These are phyloP conservation scores for Aristolochia californica DNA, from an alignment of 164 flowering plant species.

Conservation along the genomic window DNA sequence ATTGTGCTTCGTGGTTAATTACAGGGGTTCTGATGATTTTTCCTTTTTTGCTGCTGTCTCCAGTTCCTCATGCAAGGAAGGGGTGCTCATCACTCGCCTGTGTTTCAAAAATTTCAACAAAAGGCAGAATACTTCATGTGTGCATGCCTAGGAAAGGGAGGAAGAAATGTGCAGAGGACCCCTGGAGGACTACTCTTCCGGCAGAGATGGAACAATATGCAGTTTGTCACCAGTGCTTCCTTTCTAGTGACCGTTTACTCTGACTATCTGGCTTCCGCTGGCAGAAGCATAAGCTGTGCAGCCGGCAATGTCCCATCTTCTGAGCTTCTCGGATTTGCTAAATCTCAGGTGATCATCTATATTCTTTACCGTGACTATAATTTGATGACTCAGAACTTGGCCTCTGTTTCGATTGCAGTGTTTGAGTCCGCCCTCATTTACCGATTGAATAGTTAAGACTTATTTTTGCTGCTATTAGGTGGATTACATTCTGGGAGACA, in stretches of 20 bases:
- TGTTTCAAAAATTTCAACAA: constrained; percentile 50
- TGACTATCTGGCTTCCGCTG: constrained; percentile 58
- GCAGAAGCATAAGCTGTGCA: constrained; percentile 40
- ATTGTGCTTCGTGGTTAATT: not conserved
- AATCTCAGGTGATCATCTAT: constrained; percentile 52
- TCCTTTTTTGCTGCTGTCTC: constrained; percentile 1
- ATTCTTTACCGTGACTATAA: not conserved
- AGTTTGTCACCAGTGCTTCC: constrained; percentile 81
- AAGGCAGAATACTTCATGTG: constrained; percentile 89
- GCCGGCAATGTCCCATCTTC: constrained; percentile 40
- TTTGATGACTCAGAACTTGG: not conserved
- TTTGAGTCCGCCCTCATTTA: too few relatives aligned
- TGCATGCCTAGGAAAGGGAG: constrained; percentile 66
- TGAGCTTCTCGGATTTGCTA: constrained; percentile 58
- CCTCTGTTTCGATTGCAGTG: not conserved
- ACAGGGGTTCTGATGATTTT: not conserved
- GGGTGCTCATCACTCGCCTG: constrained; percentile 37
- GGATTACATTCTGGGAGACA: constrained; percentile 94
- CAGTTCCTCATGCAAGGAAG: constrained; percentile 86
- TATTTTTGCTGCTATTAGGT: constrained; percentile 29
- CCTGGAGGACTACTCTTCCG: constrained; percentile 85
- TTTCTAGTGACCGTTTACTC: constrained; percentile 76
- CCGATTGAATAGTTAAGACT: not conserved
- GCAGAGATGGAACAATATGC: constrained; percentile 94
- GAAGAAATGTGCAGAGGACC: constrained; percentile 55